Evolutionary conservation across 2,329 filamentous ascomycete genomes (phyloP), one percentile per base, ranked within the genome.

Genomic region (Drechslerella dactyloides): DNA sequence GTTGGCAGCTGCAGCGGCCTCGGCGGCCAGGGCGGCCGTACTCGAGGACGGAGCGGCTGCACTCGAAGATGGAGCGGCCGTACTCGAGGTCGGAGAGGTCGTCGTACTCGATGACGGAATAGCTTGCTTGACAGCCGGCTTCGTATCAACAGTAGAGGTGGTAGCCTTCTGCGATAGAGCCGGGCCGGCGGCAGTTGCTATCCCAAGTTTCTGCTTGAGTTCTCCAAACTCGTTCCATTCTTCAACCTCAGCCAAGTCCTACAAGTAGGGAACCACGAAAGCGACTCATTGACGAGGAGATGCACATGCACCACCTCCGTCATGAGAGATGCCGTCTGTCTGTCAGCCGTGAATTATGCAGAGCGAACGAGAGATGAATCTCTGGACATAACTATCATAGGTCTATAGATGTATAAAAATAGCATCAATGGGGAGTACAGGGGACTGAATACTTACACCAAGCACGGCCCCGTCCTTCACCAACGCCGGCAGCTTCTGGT

Each of bases 141-240:
- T 73, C 27, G 44, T 72, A 37, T 72, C 73, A 24, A 66, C 65
- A 4, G 73, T 70, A 24, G 62, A 27, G 55, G 50, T 60, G 21
- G 74, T 68, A n/a, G 62, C 59, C 8, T 50, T 54, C 51, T 73
- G 58, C 27, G 63, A 40, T 23, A 69, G 54, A 13, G 40, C 82
- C 79, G 80, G 85, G 83, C 78, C 82, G 78, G 35, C 85, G 84
- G 75, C 86, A 85, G 54, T 85, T 86, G 76, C 82, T 78, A 85
- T 85, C 72, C 84, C 87, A 76, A 97, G 87, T 77, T 93, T 89
- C 80, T 93, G 87, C 80, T 92, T 91, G 73, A 99, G 85, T 81
- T 97, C 93, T 80, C 92, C 92, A 80, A 96, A 97, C 80, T 99
- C 94, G 82, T 99, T 99, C 94, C 93, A 97, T 79, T 99, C 94